Evolutionary conservation across 2,329 filamentous ascomycete genomes (phyloP), one percentile per base, ranked within the genome.

Genomic region (Ophiostoma sp.): DNA sequence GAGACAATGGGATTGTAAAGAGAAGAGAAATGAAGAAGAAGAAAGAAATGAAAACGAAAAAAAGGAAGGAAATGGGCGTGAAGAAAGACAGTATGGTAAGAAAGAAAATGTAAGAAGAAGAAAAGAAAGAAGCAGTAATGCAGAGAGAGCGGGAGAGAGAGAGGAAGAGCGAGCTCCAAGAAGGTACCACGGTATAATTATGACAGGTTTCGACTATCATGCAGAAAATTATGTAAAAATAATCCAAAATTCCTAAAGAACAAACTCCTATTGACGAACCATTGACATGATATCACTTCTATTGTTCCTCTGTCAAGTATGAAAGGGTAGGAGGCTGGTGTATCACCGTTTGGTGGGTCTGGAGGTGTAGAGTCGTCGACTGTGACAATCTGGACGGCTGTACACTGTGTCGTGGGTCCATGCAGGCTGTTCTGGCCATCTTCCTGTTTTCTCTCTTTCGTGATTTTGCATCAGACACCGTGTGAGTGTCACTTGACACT

Each of bases 291-390:
- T 16, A 18, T 42, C 60, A 62, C 60, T 60, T 44, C 36, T n/a
- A 63, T 63, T 63, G 40, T 63, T 44, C 55, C 27, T 8, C 52
- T 40, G 40, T 42, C 38, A 58, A 9, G 16, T 14, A 62, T 58
- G 41, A 27, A 45, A 52, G 40, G 6, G 60, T 41, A 63, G 60
- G 60, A 63, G 60, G 60, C 16, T 63, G 60, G 60, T 42, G 60
- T 42, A 42, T 63, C 60, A 63, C 60, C 16, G 40, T 11, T 16
- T 40, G 42, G 60, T 63, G 60, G 60, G 40, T 42, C 60, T 16
- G 18, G 16, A 36, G 40, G 60, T n/a, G 5, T 40, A 40, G 55
- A 63, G 36, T 41, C 9, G 40, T 18, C 58, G 40, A 12, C 55
- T 7, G 18, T 63, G 60, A 63, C 60, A 40, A 62, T 11, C 42